Base-by-base conservation (phyloP, 345 rosid genomes). In the Citrus trifoliata region DNA sequence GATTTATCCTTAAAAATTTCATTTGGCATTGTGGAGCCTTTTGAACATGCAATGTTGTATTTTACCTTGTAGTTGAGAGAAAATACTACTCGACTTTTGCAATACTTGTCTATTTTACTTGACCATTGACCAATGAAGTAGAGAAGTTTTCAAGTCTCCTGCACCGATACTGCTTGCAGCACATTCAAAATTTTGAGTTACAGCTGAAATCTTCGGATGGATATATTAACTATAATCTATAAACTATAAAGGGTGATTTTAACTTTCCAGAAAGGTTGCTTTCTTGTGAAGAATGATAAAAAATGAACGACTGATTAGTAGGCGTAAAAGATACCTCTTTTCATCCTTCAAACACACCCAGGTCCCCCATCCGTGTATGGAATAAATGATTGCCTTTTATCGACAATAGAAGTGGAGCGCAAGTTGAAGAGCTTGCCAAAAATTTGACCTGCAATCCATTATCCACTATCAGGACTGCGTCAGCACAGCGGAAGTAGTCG, bases 1-100 rank as follows among this genome's bases (percentile, higher is more conserved):
- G 60, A 59, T 53, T 69, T 60, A 55, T 24, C 71, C 76, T 68
- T 65, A 38, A 62, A 67, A 33, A 33, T 56, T 73, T 72, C 32
- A 51, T 71, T 76, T 73, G 64, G 67, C 71, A 61, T 67, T 62
- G 33, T 72, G 59, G 58, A 75, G 67, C 73, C 69, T 32, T 76
- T 62, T 70, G 80, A 74, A 73, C 78, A 60, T 58, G 67, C 71
- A 71, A 51, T 79, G 80, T 70, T 79, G 87, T 80, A 80, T 53
- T 79, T 76, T 68, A 59, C 46, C 56, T 40, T 64, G 65, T 74
- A 60, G 59, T 66, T 72, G 69, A 68, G 25, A 73, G n/a, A 24
- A 64, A 80, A 60, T 74, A 37, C 63, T 22, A 1, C 14, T 14
- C 2, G 27, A 4, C 53, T 13, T 51, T 62, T 46, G 7, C 4